Evolutionary conservation across 2,329 filamentous ascomycete genomes (phyloP), one percentile per base, ranked within the genome.

Genomic region (Hymenotorrendiella dingleyae): DNA sequence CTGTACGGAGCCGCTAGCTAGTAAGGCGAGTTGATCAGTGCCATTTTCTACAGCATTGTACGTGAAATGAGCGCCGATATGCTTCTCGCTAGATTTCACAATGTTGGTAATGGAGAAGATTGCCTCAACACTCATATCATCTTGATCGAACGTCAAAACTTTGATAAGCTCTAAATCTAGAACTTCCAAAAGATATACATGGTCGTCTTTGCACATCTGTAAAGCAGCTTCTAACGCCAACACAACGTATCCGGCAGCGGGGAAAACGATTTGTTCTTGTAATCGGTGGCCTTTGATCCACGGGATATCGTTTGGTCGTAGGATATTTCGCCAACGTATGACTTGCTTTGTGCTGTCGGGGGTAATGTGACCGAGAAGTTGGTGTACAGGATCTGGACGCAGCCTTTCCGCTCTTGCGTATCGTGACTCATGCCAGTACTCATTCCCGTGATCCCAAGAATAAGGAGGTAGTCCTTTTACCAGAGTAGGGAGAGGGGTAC

Each of bases 251-350:
- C 64, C 70, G 1, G 70, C 70, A 3, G 67, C 70, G 1, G 70
- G 70, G 3, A 72, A 53, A 14, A 73, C 54, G 11, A 24, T 43
- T 16, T 49, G 43, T 0, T 54, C 50, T 2, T 61, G 54, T 1
- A 74, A 45, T n/a, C 54, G 55, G 46, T 76, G 71, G 29, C 72
- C 66, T 0, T 48, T 47, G 2, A 72, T 38, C 72, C 72, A 75
- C 30, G 9, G 61, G 1, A 63, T 41, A 20, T 71, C 60, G 0
- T 58, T 54, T 1, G 20, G 27, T 16, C 17, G 36, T n/a, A 54
- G 36, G 3, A 47, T 27, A 38, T 54, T 51, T 9, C 33, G 34
- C 44, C 47, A 54, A 8, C 46, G 36, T n/a, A 40, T 21, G 8
- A 49, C 37, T 7, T 46, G 35, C 14, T 48, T 36, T 26, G 37